phyloP scores from a whole-genome alignment of 1,139 yeast genomes.

The Saccharomyces pastorianus region DNA sequence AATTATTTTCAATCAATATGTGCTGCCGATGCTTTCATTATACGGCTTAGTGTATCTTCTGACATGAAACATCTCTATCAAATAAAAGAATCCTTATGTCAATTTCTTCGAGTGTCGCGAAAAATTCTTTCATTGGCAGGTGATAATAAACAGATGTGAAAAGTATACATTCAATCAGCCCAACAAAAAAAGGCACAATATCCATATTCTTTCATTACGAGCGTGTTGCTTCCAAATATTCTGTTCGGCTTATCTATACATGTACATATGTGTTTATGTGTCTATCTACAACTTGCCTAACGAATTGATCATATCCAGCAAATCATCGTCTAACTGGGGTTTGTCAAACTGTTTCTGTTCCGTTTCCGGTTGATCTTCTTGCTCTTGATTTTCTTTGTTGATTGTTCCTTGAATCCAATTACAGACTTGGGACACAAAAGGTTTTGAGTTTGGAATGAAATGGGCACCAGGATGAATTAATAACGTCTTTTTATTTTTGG shows the following conservation, averaged over 20 bases:
- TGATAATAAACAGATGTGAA: neutral
- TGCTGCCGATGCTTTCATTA: too few species aligned
- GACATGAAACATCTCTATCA: neutral
- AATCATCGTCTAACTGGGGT: constrained; percentile 23
- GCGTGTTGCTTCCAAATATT: neutral
- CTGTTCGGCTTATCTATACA: too few species aligned
- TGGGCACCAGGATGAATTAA: constrained; percentile 82
- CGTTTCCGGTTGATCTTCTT: neutral
- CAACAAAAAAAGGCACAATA: neutral
- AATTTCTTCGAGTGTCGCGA: neutral
- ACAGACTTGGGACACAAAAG: constrained; percentile 48
- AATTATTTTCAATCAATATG: too few species aligned
- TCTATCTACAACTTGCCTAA: constrained; percentile 17
- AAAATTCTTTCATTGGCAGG: neutral
- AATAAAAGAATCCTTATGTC: neutral
- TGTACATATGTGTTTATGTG: neutral
- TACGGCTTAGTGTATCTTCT: too few species aligned
- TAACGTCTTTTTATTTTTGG: constrained; percentile 38
- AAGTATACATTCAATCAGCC: neutral
- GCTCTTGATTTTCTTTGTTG: neutral
- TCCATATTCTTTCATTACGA: neutral
- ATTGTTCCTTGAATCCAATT: constrained; percentile 42
- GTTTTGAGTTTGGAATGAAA: constrained; percentile 71
- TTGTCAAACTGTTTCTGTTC: constrained; percentile 2
- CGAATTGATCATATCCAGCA: constrained; percentile 26